Conservation (phyloP, 495 filamentous ascomycete species). For the Xylona heveae region DNA sequence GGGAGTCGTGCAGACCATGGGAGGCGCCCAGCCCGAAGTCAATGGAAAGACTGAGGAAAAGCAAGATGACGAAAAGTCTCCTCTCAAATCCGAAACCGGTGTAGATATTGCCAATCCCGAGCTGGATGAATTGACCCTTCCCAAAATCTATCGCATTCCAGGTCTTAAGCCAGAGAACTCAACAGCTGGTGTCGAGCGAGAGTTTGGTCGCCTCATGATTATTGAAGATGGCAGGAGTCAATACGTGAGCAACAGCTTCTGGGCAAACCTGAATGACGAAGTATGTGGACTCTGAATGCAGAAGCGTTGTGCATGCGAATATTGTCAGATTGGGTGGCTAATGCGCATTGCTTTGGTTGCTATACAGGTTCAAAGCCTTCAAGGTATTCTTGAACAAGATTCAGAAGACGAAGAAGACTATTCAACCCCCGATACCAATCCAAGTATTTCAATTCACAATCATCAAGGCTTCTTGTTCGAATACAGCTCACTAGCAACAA, state of each 20-base stretch:
- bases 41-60: constrained; percentile 10
- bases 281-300: constrained; percentile 26
- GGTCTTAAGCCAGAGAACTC: constrained; percentile 13
- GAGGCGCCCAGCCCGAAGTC: too few species aligned
- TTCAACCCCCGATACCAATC: too few species aligned
- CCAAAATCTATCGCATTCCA: too few species aligned
- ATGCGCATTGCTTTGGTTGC: too few species aligned
- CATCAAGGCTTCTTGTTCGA: constrained; percentile 21
- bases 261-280: constrained; percentile 77
- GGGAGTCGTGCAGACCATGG: constrained; percentile 52
- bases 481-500: constrained; percentile 11
- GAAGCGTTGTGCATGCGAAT: too few species aligned
- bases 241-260: constrained; percentile 79
- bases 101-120: too few species aligned
- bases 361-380: constrained; percentile 20
- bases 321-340: too few species aligned
- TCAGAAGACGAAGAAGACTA: constrained; percentile 22
- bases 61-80: constrained; percentile 1
- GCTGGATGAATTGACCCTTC: too few species aligned
- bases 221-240: constrained; percentile 57
- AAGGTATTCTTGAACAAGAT: constrained; percentile 16
- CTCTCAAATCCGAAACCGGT: neutral
- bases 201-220: constrained; percentile 66
- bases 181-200: constrained; percentile 29
- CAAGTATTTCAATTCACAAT: too few species aligned